Base-by-base conservation (phyloP, 2,329 filamentous ascomycete species). In the Fusarium praegraminearum region DNA sequence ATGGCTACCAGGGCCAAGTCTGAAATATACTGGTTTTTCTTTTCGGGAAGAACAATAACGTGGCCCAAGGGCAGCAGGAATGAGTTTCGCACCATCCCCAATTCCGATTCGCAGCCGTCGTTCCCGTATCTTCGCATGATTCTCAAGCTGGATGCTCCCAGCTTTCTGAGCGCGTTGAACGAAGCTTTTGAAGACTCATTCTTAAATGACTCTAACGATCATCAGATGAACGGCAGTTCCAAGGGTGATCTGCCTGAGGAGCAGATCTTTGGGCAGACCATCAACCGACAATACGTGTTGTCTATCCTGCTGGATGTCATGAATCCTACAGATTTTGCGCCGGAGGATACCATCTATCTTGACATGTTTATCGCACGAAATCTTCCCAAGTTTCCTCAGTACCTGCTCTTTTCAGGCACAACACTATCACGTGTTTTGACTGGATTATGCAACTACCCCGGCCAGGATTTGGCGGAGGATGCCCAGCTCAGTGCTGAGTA, bases 311-410 rank as follows among this genome's bases (percentile, higher is more conserved):
- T 97, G 13, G 94, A 97, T 77, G 91, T 98, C 30, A 97, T 99
- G 93, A 92, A 90, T 51, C 82, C 89, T 1, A 83, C 86, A 6
- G 89, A 92, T 47, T 98, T 97, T 79, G 87, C 89, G 1, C 80
- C 90, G 0, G 89, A 92, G 65, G 94, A 98, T 76, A 94, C 92
- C 15, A 93, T 99, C 58, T 99, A 97, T 79, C 87, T 99, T 45
- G 94, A 99, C 80, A 99, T 99, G 94, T 99, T 99, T 76, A 92
- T 99, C 76, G 95, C 96, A 20, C 90, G 96, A 58, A 99, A 97
- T 77, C 82, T 99, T 51, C 93, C 97, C 5, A 99, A 99, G 78
- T 99, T 97, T 76, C 94, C 94, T 1, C 95, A 98, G 77, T 98
- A 98, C 75, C 90, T 99, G 52, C 87, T 98, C 13, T 88, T 99